These are phyloP conservation scores for Jacaranda mimosifolia DNA, from an alignment of 257 asterid species.

Conservation along the genomic window DNA sequence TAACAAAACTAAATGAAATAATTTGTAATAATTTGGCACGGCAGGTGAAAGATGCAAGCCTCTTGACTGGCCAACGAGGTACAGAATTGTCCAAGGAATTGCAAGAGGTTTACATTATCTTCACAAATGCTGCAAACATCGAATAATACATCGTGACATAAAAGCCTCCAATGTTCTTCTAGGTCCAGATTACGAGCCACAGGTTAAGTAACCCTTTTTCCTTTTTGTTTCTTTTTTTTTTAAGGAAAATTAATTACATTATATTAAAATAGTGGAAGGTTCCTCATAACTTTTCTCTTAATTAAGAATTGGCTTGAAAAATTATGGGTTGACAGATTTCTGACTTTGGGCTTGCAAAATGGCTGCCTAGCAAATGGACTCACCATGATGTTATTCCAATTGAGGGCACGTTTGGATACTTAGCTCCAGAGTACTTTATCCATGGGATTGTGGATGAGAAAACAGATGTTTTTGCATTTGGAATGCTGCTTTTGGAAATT, in stretches of 20 bases:
- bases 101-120: conserved; percentile 84
- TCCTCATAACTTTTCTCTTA: background rate
- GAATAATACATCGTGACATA: conserved; percentile 89
- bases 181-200: conserved; percentile 78
- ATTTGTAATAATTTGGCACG: background rate
- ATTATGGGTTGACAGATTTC: conserved; percentile 58
- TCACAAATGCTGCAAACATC: conserved; percentile 87
- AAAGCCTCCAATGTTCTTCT: conserved; percentile 91
- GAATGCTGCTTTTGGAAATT: conserved; percentile 82
- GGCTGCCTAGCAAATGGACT: conserved; percentile 89
- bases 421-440: conserved; percentile 90
- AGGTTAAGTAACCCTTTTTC: conserved; percentile 45
- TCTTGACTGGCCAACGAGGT: conserved; percentile 74
- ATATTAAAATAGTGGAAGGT: too few relatives aligned
- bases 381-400: conserved; percentile 81
- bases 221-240: too few relatives aligned
- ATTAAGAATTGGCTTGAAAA: too few relatives aligned
- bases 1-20: too few relatives aligned
- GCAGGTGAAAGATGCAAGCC: conserved; percentile 53
- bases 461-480: conserved; percentile 83
- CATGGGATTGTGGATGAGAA: conserved; percentile 92
- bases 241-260: too few relatives aligned
- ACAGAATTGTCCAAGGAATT: conserved; percentile 70
- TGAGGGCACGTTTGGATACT: conserved; percentile 90
- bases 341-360: conserved; percentile 89